phyloP scores from a whole-genome alignment of 441 rosid genomes.

The Hura crepitans region DNA sequence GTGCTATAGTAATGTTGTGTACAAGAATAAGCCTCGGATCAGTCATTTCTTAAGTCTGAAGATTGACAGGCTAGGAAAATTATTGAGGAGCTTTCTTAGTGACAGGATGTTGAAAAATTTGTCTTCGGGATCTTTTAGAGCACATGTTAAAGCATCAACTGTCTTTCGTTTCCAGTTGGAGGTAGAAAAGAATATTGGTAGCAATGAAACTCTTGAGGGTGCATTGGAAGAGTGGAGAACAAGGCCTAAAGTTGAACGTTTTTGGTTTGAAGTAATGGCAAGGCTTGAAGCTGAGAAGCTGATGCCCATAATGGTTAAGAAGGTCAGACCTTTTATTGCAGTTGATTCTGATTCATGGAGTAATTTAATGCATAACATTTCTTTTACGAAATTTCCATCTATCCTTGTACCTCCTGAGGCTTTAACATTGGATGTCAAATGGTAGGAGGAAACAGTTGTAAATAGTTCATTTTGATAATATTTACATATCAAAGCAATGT shows the following conservation, averaged over 20 bases:
- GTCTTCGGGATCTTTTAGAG: conserved; percentile 38
- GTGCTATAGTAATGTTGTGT: conserved; percentile 38
- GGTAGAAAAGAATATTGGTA: conserved; percentile 44
- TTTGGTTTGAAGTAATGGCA: conserved; percentile 59
- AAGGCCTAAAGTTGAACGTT: conserved; percentile 52
- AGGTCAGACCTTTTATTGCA: conserved; percentile 49
- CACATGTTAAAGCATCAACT: conserved; percentile 43
- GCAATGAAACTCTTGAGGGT: conserved; percentile 33
- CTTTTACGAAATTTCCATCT: conserved; percentile 72
- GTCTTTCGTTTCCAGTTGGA: conserved; percentile 53
- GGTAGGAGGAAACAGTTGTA: conserved; percentile 47
- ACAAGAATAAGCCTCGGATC: conserved; percentile 31
- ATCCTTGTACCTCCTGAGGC: conserved; percentile 70
- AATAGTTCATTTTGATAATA: conserved; percentile 16
- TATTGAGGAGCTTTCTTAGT: conserved; percentile 37
- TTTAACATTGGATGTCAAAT: conserved; percentile 71
- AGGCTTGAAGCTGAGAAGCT: conserved; percentile 53
- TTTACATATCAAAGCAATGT: conserved; percentile 6
- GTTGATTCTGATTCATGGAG: conserved; percentile 67
- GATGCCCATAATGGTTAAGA: conserved; percentile 45
- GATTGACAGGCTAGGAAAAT: conserved; percentile 40
- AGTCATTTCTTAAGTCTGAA: conserved; percentile 40
- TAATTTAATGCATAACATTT: conserved; percentile 57
- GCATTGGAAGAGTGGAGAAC: conserved; percentile 53
- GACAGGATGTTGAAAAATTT: conserved; percentile 23